Conservation (phyloP, 257 asterid genomes). For the Jasminum sambac region DNA sequence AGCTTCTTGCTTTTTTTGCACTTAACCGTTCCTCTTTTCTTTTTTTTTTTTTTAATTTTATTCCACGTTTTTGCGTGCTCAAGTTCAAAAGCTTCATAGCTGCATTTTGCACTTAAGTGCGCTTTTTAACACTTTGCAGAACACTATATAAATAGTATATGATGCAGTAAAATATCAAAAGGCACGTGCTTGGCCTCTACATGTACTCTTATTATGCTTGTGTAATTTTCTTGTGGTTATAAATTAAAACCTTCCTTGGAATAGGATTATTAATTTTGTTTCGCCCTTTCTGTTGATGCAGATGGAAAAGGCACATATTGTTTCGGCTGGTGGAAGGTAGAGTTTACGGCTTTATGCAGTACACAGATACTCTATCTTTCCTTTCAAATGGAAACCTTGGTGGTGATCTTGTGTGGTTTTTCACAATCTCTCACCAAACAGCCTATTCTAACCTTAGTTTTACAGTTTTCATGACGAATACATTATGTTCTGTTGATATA, state of each 20-base stretch:
- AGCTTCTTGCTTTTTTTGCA: too few relatives aligned
- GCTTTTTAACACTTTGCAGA: too few relatives aligned
- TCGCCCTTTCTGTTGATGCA: background rate
- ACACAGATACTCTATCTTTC: background rate
- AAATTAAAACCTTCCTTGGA: background rate
- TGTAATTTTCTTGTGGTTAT: background rate
- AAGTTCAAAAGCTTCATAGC: too few relatives aligned
- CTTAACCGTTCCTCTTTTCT: too few relatives aligned
- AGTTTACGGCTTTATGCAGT: background rate
- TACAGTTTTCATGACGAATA: constrained; percentile 20
- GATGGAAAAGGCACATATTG: background rate
- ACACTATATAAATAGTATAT: background rate
- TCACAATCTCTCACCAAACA: constrained; percentile 4
- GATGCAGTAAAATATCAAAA: background rate
- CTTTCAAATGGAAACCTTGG: constrained; percentile 4
- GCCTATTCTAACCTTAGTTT: constrained; percentile 9
- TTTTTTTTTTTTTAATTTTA: too few relatives aligned
- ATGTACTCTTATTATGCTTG: background rate
- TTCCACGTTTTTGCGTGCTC: too few relatives aligned
- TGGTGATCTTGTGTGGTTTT: constrained; percentile 11
- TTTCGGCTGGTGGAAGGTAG: constrained; percentile 31
- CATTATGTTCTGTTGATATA: background rate
- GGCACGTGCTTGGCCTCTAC: constrained; percentile 4
- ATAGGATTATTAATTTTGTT: background rate
- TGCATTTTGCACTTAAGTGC: too few relatives aligned